Base-by-base conservation (phyloP, 345 rosid species). In the Trapa bicornis region DNA sequence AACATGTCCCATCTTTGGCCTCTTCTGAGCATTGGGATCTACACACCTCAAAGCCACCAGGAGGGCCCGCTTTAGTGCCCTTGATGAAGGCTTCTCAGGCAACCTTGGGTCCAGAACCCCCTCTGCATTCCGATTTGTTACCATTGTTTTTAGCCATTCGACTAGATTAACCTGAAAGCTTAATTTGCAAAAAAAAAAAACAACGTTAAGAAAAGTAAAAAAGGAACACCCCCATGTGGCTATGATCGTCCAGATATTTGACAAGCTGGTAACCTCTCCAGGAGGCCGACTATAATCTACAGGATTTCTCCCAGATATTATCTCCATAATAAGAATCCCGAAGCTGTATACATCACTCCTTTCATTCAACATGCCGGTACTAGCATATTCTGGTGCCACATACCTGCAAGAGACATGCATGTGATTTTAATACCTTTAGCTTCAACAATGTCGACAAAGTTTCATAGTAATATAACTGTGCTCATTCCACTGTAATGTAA, bases 291-390 rank as follows among this genome's bases (percentile, higher is more conserved):
- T 85, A 63, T 93, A 88, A 81, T 93, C 98, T 67, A 93, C 98
- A n/a, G 98, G 97, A 73, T 77, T 86, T 78, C 98, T 86, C 67
- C 98, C 98, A 2, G 96, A 88, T 45, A 89, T 82, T 72, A 93
- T 74, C 79, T 93, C 97, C 98, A 93, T 93, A 37, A 93, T 74
- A 65, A 93, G 92, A 75, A 93, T 88, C 45, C 98, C 98, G 43
- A 93, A 93, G 77, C 98, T 88, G 75, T 93, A 93, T 1, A 81
- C 93, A 77, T 93, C 97, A 57, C 98, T 93, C 74, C 89, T 88
- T 80, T 93, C 98, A 60, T 89, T 93, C 81, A 93, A 79, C 98
- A 93, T 93, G 57, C 98, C 98, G 0, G 98, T 93, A 76, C 98
- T 88, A 8, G 98, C 98, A 71, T 93, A 93, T 66, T 93, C 98